phyloP scores from a whole-genome alignment of 257 asterid species.

The Penstemon eatonii region DNA sequence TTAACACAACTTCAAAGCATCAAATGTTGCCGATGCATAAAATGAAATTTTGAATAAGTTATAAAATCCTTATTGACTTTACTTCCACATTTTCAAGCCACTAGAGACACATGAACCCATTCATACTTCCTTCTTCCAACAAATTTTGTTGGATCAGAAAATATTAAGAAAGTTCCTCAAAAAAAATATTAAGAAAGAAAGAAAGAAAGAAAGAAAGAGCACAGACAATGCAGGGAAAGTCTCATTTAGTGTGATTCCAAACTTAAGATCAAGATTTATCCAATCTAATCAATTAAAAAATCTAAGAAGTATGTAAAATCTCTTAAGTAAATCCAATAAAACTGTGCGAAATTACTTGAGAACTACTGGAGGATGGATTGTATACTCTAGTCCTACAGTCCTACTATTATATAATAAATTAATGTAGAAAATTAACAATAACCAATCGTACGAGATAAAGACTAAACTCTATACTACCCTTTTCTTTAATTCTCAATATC shows the following conservation, averaged over 20 bases:
- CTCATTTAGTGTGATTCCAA: neutral
- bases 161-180: neutral
- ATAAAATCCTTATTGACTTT: neutral
- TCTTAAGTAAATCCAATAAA: slow-evolving; percentile 1
- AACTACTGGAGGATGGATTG: neutral
- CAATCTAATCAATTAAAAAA: neutral
- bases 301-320: neutral
- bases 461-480: neutral
- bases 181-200: neutral
- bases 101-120: neutral
- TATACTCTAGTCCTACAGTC: neutral
- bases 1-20: neutral
- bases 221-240: neutral
- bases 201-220: neutral
- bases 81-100: neutral
- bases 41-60: slow-evolving; percentile 8
- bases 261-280: slow-evolving; percentile 2
- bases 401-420: neutral
- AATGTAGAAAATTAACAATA: neutral
- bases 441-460: neutral
- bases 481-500: neutral
- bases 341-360: neutral
- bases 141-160: neutral
- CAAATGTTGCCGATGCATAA: neutral
- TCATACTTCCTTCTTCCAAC: neutral